These are phyloP conservation scores for Naganishia sp. DNA, from an alignment of 1,284 basidiomycete genomes.

Conservation along the genomic window DNA sequence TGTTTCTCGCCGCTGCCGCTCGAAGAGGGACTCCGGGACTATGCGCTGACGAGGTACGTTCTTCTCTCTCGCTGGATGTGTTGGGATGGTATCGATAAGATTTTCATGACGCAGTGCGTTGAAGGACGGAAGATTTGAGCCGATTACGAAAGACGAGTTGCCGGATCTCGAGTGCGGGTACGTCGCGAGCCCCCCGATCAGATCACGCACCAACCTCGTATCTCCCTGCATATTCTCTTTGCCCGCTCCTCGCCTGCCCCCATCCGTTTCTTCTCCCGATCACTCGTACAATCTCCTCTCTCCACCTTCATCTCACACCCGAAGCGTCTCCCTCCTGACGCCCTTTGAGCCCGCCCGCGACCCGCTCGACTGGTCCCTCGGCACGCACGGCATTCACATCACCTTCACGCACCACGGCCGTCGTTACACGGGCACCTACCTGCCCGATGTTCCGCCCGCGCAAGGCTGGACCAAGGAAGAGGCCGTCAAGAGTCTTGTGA, in stretches of 20 bases:
- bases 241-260: neutral
- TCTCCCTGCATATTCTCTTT: no score
- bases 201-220: no score
- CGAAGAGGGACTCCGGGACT: slow-evolving; percentile 77
- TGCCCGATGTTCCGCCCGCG: slow-evolving; percentile 89
- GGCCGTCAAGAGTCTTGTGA: slow-evolving; percentile 84
- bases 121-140: slow-evolving; percentile 34
- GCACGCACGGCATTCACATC: slow-evolving; percentile 89
- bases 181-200: neutral
- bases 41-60: slow-evolving; percentile 74
- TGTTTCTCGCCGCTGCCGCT: slow-evolving; percentile 81
- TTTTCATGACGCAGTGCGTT: slow-evolving; percentile 33
- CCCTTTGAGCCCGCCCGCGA: slow-evolving; percentile 82
- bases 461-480: slow-evolving; percentile 92
- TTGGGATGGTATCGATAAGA: neutral
- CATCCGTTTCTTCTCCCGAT: neutral
- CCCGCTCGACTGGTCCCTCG: slow-evolving; percentile 90
- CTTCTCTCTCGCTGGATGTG: neutral
- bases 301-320: no score
- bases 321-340: slow-evolving; percentile 88
- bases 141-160: slow-evolving; percentile 65
- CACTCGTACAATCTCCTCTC: no score
- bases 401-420: slow-evolving; percentile 72
- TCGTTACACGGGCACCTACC: slow-evolving; percentile 81
- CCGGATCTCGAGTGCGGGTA: slow-evolving; percentile 60